Evolutionary conservation across 192 early-diverging fungal species (phyloP).

Genomic region (Umbelopsis vinacea): DNA sequence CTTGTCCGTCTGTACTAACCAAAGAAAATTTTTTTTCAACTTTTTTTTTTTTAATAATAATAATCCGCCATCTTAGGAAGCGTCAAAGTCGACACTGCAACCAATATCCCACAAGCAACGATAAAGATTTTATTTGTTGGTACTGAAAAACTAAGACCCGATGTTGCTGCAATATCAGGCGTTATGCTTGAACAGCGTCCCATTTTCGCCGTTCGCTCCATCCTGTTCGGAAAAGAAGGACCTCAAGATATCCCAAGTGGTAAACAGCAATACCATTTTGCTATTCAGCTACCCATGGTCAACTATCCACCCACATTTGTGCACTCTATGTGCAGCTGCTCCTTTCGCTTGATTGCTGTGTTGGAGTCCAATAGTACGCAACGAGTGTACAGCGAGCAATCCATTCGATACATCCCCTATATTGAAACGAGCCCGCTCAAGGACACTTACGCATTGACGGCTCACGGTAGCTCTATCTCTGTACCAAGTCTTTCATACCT

Average conservation of each 20-base stretch:
- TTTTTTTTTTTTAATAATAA: background rate
- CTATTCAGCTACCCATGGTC: slow-evolving; percentile 33
- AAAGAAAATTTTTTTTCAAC: too few species aligned
- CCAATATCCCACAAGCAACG: background rate
- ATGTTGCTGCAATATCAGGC: slow-evolving; percentile 2
- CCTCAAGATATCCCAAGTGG: slow-evolving; percentile 9
- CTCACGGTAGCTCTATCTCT: background rate
- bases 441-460: background rate
- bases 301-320: slow-evolving; percentile 36
- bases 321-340: background rate
- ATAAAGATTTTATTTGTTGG: background rate
- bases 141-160: background rate
- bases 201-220: background rate
- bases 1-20: too few species aligned
- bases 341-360: background rate
- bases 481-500: slow-evolving; percentile 13
- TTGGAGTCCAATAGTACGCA: background rate
- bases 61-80: background rate
- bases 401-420: background rate
- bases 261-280: slow-evolving; percentile 34
- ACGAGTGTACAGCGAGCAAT: background rate
- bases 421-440: slow-evolving; percentile 1
- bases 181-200: background rate
- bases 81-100: background rate
- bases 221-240: background rate